Base-by-base conservation (phyloP, 2,329 filamentous ascomycete species). In the Penicillium sp. region DNA sequence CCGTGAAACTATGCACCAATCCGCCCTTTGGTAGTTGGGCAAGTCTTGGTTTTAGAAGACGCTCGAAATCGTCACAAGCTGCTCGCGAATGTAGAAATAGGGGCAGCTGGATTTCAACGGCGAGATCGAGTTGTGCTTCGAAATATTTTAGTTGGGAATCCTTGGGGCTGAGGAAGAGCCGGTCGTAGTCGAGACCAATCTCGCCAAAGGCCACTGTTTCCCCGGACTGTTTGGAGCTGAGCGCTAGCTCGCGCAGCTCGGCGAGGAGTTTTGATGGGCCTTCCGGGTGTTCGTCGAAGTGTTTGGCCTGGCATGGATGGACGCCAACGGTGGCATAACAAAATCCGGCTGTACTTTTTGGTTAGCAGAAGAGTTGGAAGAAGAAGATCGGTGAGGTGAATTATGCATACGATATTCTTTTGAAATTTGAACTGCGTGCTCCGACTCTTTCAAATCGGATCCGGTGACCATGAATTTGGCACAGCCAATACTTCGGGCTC, bases 141-240 rank as follows among this genome's bases (percentile, higher is more conserved):
- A 99, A 99, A 59, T 90, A 91, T 67, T 91, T 87, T 28, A 92
- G 78, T 72, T 99, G 94, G 16, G 87, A 83, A 23, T 87, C 85
- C 66, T 87, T 89, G 40, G 87, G 84, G 67, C 89, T 91, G 66
- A 92, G 87, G 65, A 90, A 89, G 35, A 99, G 77, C 1, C 94
- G 85, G 75, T 99, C 94, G 69, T 97, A 99, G 75, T 99, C 94
- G 3, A 99, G 86, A 1, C 94, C 94, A 60, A 99, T 91, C 74
- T 99, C 94, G 49, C 94, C 94, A 70, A 97, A 91, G 6, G 94
- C 93, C 6, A 83, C 82, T 1, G 90, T 86, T 42, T 89, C 80
- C 0, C 83, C 81, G 11, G 71, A 70, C 49, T 73, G 70, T 63
- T 83, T 84, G 1, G 84, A 82, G 35, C 83, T 74, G 2, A 81